These are phyloP conservation scores for Ciborinia camelliae DNA, from an alignment of 2,329 filamentous ascomycete species.

Conservation along the genomic window DNA sequence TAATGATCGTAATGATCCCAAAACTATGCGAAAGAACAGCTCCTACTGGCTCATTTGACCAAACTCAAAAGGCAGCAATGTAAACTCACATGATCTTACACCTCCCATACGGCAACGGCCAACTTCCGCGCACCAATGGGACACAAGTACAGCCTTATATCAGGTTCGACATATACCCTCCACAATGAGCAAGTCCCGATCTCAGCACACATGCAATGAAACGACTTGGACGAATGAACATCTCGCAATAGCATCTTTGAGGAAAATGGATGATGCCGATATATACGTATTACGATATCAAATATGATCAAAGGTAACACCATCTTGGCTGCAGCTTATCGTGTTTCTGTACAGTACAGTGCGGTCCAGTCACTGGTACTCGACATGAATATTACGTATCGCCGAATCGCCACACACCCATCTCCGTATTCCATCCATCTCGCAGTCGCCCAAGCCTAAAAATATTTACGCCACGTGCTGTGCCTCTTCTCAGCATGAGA, in stretches of 20 bases:
- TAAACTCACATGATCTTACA: slow-evolving; percentile 20
- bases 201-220: slow-evolving; percentile 4
- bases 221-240: slow-evolving; percentile 16
- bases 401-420: slow-evolving; percentile 7
- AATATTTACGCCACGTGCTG: slow-evolving; percentile 12
- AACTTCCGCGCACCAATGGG: slow-evolving; percentile 23
- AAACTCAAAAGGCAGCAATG: slow-evolving; percentile 19
- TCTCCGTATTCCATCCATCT: neutral
- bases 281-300: slow-evolving; percentile 19
- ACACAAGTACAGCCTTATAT: slow-evolving; percentile 21
- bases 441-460: neutral
- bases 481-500: slow-evolving; percentile 19
- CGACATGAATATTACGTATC: slow-evolving; percentile 12
- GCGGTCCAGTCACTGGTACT: slow-evolving; percentile 15
- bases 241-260: neutral
- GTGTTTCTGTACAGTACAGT: neutral
- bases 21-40: neutral
- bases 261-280: slow-evolving; percentile 3
- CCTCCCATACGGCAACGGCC: slow-evolving; percentile 14
- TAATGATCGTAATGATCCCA: neutral
- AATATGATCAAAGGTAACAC: slow-evolving; percentile 17
- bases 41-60: slow-evolving; percentile 4
- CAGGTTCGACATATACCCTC: slow-evolving; percentile 20
- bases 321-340: slow-evolving; percentile 17
- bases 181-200: slow-evolving; percentile 14